Evolutionary conservation across 2,329 filamentous ascomycete species (phyloP), one percentile per base, ranked within the genome.

Genomic region (Camillea tinctor): DNA sequence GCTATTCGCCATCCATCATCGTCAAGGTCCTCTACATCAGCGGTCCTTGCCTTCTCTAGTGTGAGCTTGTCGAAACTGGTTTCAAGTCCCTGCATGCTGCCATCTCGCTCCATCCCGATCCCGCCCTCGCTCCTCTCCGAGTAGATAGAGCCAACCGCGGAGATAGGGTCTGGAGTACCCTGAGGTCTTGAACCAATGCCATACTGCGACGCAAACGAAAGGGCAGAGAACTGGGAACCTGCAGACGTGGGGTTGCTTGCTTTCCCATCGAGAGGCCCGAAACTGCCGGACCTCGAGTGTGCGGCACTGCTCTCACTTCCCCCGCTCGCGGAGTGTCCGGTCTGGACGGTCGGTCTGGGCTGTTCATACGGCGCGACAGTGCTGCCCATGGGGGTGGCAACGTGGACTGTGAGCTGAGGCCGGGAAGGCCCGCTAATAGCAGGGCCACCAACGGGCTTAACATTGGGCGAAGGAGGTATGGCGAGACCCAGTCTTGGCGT

Each of bases 1-100:
- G 94, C 95, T 55, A 96, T 93, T 72, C 91, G 88, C 95, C 95
- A 99, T 20, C 92, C 93, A 64, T 96, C 91, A 70, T 97, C 93
- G 72, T 98, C 94, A 54, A 99, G 79, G 67, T 98, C 94, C 69
- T 97, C 94, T 3, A 97, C 94, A 74, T 99, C 95, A 48, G 94
- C 79, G 22, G 88, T 90, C 64, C 91, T 84, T 40, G 92, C 92
- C 75, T 89, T 93, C 67, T 97, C 93, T 52, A 95, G 74, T 54
- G 86, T 90, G 69, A 96, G 76, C 74, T 93, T 88, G 66, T 96
- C 92, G 60, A 97, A 87, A 2, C 68, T 71, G 54, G 86, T 88
- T 62, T 93, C 83, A 2, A 95, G 79, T 3, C 88, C 88, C 69
- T 92, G 90, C 75, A 91, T 83, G 71, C 92, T 96, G 66, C 86